Conservation (phyloP, 495 filamentous ascomycete genomes). For the Aspergillus leporis region DNA sequence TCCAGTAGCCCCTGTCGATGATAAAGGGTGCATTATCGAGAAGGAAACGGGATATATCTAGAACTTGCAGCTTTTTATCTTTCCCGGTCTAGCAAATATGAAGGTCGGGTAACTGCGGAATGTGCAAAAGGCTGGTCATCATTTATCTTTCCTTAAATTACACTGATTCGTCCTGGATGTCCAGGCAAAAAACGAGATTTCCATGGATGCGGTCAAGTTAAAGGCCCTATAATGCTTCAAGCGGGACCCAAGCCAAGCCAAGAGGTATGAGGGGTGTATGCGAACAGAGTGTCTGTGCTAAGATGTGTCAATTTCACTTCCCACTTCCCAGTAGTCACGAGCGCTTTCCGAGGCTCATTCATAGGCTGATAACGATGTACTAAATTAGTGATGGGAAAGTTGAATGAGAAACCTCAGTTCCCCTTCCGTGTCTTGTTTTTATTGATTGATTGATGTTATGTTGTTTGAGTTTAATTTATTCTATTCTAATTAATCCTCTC, state of each 20-base stretch:
- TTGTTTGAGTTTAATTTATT: not conserved
- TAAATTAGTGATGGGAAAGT: not conserved
- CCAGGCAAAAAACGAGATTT: not conserved
- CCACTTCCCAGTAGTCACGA: conserved; percentile 9
- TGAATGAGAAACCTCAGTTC: not conserved
- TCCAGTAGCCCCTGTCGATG: not conserved
- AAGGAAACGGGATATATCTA: not conserved
- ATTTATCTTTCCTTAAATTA: not conserved
- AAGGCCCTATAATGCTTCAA: conserved; percentile 2
- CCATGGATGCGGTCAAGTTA: conserved; percentile 3
- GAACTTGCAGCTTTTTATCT: not conserved
- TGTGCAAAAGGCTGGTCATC: conserved; percentile 14
- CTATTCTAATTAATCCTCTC: not conserved
- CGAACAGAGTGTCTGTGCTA: conserved; percentile 19
- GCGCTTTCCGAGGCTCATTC: not conserved
- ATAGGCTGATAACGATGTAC: not conserved
- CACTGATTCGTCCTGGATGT: not conserved
- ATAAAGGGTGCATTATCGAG: not conserved
- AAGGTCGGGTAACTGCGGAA: conserved; percentile 18
- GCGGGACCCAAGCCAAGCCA: conserved; percentile 9
- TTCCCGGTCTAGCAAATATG: not conserved
- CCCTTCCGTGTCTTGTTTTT: no score
- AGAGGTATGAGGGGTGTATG: conserved; percentile 15
- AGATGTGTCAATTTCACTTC: conserved; percentile 16
- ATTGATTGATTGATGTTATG: not conserved